Evolutionary conservation across 2,329 filamentous ascomycete genomes (phyloP).

Genomic region (Acarospora socialis): DNA sequence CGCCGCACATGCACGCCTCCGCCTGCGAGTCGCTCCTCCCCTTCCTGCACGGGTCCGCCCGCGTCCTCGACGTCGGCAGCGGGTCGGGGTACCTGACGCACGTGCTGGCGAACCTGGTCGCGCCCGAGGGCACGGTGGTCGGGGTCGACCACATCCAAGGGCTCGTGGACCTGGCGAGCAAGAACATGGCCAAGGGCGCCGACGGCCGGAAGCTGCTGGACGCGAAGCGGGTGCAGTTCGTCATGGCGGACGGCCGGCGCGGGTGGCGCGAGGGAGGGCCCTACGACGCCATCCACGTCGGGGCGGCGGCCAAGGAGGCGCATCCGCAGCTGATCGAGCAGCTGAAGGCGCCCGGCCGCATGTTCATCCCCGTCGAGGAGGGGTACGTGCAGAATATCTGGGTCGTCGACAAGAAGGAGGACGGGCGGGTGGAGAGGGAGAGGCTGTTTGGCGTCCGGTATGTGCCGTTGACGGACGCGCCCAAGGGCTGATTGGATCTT

Average conservation of each 20-base stretch:
- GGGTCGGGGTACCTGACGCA: slow-evolving; percentile 79
- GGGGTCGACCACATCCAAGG: slow-evolving; percentile 60
- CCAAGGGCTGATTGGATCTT: slow-evolving; percentile 20
- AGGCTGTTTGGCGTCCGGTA: slow-evolving; percentile 49
- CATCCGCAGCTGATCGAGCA: slow-evolving; percentile 63
- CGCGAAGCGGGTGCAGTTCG: slow-evolving; percentile 52
- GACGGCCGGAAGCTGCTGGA: slow-evolving; percentile 47
- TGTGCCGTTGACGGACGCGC: slow-evolving; percentile 49
- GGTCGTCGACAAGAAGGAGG: slow-evolving; percentile 46
- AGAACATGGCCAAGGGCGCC: slow-evolving; percentile 51
- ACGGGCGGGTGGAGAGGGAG: slow-evolving; percentile 41
- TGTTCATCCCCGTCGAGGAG: slow-evolving; percentile 49
- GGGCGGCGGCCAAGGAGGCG: slow-evolving; percentile 63
- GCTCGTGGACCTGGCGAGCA: slow-evolving; percentile 46
- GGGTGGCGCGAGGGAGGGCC: slow-evolving; percentile 46
- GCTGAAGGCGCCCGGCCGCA: slow-evolving; percentile 57
- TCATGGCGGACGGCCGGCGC: slow-evolving; percentile 58
- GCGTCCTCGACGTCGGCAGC: slow-evolving; percentile 60
- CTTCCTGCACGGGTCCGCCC: slow-evolving; percentile 34
- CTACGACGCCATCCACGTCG: slow-evolving; percentile 94
- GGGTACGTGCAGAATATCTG: slow-evolving; percentile 42
- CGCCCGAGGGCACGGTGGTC: slow-evolving; percentile 40
- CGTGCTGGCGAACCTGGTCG: slow-evolving; percentile 66
- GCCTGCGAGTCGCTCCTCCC: slow-evolving; percentile 49
- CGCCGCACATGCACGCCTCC: slow-evolving; percentile 58